Percentiles rank a stretch among this genome's conserved stretches.
Evolutionary conservation across 768 basidiomycete species (phyloP).

Genomic region (Leccinum incarnatum): DNA sequence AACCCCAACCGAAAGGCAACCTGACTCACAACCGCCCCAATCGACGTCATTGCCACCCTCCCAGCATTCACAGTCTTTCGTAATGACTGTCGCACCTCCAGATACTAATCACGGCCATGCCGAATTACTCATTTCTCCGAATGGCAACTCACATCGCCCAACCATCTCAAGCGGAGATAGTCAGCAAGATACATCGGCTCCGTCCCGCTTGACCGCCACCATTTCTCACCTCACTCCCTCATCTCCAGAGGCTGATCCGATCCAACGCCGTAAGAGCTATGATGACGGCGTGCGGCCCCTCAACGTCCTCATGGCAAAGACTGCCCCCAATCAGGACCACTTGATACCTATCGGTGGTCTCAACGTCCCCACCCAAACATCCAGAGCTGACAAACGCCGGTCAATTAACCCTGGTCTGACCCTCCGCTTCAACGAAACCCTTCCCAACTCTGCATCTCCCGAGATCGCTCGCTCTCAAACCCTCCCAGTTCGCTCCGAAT

Average conservation of each 20-base stretch:
- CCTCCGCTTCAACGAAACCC: conserved; percentile 26
- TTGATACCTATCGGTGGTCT: conserved; percentile 15
- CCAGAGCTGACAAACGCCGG: conserved; percentile 44
- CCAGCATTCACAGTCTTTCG: conserved; percentile 36
- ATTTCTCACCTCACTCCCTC: conserved; percentile 23
- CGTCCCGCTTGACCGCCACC: conserved; percentile 5
- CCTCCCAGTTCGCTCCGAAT: conserved; percentile 23
- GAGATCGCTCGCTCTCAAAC: conserved; percentile 34
- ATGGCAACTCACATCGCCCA: background rate
- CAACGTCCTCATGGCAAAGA: conserved; percentile 31
- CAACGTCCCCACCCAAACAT: conserved; percentile 29
- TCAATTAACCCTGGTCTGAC: conserved; percentile 55
- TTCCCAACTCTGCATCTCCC: conserved; percentile 15
- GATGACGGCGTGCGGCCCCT: conserved; percentile 44
- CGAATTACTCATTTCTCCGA: conserved; percentile 8
- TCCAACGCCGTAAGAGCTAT: conserved; percentile 41
- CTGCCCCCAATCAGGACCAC: conserved; percentile 8
- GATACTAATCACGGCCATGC: conserved; percentile 11
- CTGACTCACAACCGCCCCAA: conserved; percentile 3
- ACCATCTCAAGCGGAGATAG: background rate
- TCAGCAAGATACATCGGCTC: conserved; percentile 17
- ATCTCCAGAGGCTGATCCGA: conserved; percentile 13
- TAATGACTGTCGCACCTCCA: conserved; percentile 45
- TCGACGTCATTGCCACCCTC: conserved; percentile 19
- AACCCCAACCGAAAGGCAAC: conserved; percentile 21